These are phyloP conservation scores for Peniophora sp. DNA, from an alignment of 1,284 basidiomycete genomes.

Conservation along the genomic window DNA sequence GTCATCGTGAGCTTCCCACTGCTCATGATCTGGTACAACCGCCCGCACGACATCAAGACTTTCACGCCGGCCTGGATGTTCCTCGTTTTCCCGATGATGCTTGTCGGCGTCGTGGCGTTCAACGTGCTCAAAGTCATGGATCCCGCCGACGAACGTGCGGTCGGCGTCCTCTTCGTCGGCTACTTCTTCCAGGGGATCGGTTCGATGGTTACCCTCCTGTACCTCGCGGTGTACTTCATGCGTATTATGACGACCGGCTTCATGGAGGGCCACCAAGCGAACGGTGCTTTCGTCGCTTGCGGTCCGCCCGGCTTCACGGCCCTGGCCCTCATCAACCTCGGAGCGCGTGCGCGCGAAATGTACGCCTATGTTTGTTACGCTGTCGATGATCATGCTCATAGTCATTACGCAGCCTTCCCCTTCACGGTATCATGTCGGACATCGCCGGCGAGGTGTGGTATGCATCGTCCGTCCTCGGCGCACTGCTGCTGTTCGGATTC, in stretches of 20 bases:
- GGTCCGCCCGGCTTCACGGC: constrained; percentile 44
- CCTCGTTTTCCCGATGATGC: constrained; percentile 43
- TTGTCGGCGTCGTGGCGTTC: constrained; percentile 40
- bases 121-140: constrained; percentile 34
- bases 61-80: constrained; percentile 44
- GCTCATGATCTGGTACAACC: constrained; percentile 44
- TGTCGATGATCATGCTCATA: constrained; percentile 4
- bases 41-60: constrained; percentile 33
- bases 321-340: constrained; percentile 37
- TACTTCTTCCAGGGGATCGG: constrained; percentile 44
- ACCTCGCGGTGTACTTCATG: constrained; percentile 42
- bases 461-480: constrained; percentile 30
- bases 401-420: constrained; percentile 27
- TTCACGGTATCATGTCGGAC: constrained; percentile 29
- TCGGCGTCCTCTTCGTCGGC: constrained; percentile 36
- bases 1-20: constrained; percentile 36
- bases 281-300: constrained; percentile 39
- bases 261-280: constrained; percentile 41
- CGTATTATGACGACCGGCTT: constrained; percentile 33
- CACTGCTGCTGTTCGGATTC: constrained; percentile 36
- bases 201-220: constrained; percentile 45
- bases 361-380: background rate
- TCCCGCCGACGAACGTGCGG: constrained; percentile 24
- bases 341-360: constrained; percentile 30
- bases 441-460: constrained; percentile 40